phyloP scores from a whole-genome alignment of 2,329 filamentous ascomycete species.

The Aspergillus ustus region DNA sequence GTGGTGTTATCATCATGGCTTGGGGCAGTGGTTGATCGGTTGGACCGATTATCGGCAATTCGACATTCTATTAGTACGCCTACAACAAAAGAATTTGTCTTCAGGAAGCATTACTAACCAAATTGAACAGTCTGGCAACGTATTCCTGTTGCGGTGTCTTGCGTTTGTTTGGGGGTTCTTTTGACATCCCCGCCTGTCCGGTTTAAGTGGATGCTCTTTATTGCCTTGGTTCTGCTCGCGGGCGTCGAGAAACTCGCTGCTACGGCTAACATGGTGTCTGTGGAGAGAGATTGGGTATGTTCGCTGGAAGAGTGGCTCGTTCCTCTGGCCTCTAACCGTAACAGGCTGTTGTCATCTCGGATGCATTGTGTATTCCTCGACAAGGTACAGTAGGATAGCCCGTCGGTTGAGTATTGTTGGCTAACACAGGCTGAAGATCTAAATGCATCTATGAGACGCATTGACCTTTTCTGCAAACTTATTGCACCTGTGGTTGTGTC shows the following conservation, averaged over 20 bases:
- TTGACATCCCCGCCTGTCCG: constrained; percentile 15
- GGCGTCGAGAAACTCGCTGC: constrained; percentile 71
- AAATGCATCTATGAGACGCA: constrained; percentile 61
- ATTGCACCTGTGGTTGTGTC: constrained; percentile 58
- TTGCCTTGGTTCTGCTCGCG: constrained; percentile 57
- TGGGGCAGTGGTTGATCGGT: constrained; percentile 63
- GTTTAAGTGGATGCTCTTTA: constrained; percentile 33
- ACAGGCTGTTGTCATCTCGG: constrained; percentile 38
- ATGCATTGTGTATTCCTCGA: constrained; percentile 43
- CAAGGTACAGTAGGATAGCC: constrained; percentile 39
- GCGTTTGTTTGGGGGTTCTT: constrained; percentile 51
- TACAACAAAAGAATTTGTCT: neutral
- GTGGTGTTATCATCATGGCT: constrained; percentile 63
- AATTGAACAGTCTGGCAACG: constrained; percentile 39
- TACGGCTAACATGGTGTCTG: constrained; percentile 67
- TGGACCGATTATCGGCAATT: constrained; percentile 56
- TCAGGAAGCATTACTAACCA: neutral
- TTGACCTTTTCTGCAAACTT: constrained; percentile 63
- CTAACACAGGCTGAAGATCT: constrained; percentile 34
- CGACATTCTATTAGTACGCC: constrained; percentile 53
- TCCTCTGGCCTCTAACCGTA: constrained; percentile 1
- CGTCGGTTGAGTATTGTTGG: neutral
- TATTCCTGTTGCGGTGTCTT: constrained; percentile 53
- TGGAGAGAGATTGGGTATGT: constrained; percentile 71
- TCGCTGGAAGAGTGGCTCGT: neutral